A percentile compares a stretch with the other conserved stretches of the same genome.
phyloP scores from a whole-genome alignment of 1,284 basidiomycete genomes.

The Ganoderma multipileum region DNA sequence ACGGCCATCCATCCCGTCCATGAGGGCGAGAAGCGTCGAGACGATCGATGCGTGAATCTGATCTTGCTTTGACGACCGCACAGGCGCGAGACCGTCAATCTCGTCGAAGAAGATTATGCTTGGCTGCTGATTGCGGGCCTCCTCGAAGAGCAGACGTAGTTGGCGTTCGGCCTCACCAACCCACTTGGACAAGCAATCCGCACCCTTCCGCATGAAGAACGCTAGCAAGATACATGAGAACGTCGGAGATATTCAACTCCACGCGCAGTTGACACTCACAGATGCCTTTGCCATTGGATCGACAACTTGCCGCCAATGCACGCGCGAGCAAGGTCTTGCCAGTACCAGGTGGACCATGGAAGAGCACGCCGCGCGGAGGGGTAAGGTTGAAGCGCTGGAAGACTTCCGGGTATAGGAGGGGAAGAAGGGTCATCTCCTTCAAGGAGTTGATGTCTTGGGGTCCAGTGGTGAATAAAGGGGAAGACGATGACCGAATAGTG shows the following conservation, averaged over 20 bases:
- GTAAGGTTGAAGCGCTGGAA: constrained; percentile 96
- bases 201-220: constrained; percentile 99
- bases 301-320: constrained; percentile 94
- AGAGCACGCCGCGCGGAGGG: constrained; percentile 95
- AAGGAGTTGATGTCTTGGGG: constrained; percentile 89
- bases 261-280: constrained; percentile 59
- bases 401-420: constrained; percentile 95
- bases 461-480: constrained; percentile 9
- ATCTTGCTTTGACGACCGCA: constrained; percentile 97
- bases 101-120: constrained; percentile 98
- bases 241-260: too few species aligned
- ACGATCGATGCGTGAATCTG: constrained; percentile 99
- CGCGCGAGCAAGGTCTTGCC: constrained; percentile 94
- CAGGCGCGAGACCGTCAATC: constrained; percentile 98
- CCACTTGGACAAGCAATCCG: constrained; percentile 98
- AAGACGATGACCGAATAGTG: constrained; percentile 6
- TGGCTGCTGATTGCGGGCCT: constrained; percentile 92
- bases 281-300: constrained; percentile 89
- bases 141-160: constrained; percentile 94
- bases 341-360: constrained; percentile 96
- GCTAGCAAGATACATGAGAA: constrained; percentile 52
- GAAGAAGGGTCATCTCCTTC: constrained; percentile 98
- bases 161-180: constrained; percentile 99
- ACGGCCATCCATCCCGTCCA: constrained; percentile 99
- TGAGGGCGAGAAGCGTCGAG: constrained; percentile 93